phyloP scores from a whole-genome alignment of 2,329 filamentous ascomycete species.

The Coniochaeta sp. region DNA sequence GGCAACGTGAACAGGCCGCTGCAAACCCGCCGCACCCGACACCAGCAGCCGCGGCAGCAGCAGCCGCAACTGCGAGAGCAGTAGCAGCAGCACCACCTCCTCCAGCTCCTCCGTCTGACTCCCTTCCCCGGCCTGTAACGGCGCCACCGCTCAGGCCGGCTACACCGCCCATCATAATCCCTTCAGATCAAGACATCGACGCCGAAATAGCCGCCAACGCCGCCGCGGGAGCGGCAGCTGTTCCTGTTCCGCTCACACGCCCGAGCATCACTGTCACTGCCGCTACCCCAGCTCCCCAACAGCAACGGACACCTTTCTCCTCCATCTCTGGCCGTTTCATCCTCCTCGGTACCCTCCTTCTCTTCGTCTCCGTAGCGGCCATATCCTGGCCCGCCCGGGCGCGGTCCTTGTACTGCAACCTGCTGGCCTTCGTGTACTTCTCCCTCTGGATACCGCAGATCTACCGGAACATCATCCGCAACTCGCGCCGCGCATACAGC shows the following conservation, averaged over 20 bases:
- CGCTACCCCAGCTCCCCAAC: constrained; percentile 18
- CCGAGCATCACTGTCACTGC: constrained; percentile 18
- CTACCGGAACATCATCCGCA: constrained; percentile 79
- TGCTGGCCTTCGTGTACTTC: constrained; percentile 66
- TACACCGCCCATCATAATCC: constrained; percentile 46
- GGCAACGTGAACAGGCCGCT: constrained; percentile 14
- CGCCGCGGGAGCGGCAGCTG: constrained; percentile 23
- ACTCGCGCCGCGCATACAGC: constrained; percentile 82
- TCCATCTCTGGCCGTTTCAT: constrained; percentile 51
- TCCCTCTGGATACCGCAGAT: constrained; percentile 94
- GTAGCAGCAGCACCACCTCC: constrained; percentile 17
- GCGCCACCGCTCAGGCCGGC: constrained; percentile 16
- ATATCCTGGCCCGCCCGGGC: constrained; percentile 51
- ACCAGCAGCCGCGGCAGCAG: constrained; percentile 10
- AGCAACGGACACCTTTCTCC: constrained; percentile 37
- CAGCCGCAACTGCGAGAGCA: constrained; percentile 15
- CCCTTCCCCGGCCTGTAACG: constrained; percentile 35
- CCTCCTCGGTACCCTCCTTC: constrained; percentile 44
- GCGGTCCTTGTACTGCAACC: constrained; percentile 52
- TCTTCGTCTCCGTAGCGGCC: constrained; percentile 53
- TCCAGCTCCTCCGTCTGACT: constrained; percentile 13
- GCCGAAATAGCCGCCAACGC: constrained; percentile 45
- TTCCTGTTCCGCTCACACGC: constrained; percentile 23
- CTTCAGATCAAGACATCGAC: constrained; percentile 57
- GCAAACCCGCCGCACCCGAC: constrained; percentile 8